Evolutionary conservation across 1,284 basidiomycete species (phyloP), one percentile per base, ranked within the genome.

Genomic region (Melampsora larici-populina): DNA sequence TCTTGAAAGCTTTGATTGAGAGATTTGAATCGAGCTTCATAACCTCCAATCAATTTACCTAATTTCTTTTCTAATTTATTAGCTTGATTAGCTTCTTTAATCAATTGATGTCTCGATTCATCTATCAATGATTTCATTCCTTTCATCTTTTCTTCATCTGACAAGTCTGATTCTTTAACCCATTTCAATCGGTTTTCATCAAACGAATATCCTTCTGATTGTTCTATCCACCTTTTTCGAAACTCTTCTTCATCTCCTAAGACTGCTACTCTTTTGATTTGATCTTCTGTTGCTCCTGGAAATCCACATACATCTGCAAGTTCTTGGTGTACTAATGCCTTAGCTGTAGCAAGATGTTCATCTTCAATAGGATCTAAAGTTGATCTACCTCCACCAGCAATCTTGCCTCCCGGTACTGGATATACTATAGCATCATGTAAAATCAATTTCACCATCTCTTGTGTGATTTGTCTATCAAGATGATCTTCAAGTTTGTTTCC

Each of bases 11-110:
- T 88, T 81, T 89, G 89, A 18, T 87, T 86, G 8, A 96, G 87
- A 62, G 89, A 88, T 80, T 87, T 87, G 60, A 90, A 90, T 18
- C 96, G 89, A 51, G 88, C 88, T 82, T 92, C 89, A 84, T 99
- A 99, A 2, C 97, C 97, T 58, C 94, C 95, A 8, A 99, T 88
- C 29, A 89, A 88, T 80, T 96, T 89, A 17, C 86, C 88, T 24
- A 99, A 88, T 84, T 94, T 95, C 88, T 96, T 97, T 86, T 99
- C 97, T 5, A 88, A 84, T 86, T 98, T 99, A 58, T 88, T 85
- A 0, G 92, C 91, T 82, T 91, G 92, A 66, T 87, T 88, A 0
- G 93, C 92, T 82, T 93, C 91, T 81, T 88, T 89, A n/a, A 89
- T 85, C 90, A 99, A 93, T 64, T 86, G 84, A n/a, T 90, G 89